phyloP scores from a whole-genome alignment of 768 basidiomycete species.

The Trametes cingulata region DNA sequence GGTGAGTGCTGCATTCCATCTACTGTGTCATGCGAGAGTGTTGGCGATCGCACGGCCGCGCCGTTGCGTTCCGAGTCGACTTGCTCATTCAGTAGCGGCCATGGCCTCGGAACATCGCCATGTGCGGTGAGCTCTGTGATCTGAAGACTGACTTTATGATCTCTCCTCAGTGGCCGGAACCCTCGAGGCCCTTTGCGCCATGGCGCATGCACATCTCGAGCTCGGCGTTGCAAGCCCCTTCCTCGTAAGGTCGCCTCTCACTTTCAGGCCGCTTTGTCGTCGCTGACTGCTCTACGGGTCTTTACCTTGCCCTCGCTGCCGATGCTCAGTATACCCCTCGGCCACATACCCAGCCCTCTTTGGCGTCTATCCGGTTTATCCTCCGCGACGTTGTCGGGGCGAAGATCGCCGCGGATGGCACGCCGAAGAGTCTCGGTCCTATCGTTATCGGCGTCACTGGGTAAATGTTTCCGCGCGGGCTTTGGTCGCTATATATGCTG shows the following conservation, averaged over 20 bases:
- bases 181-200: slow-evolving; percentile 75
- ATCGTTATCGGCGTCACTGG: slow-evolving; percentile 83
- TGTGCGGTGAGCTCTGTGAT: no score
- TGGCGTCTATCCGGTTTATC: slow-evolving; percentile 53
- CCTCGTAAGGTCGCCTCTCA: slow-evolving; percentile 50
- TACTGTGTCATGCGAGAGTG: background rate
- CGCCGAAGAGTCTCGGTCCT: slow-evolving; percentile 67
- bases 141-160: background rate
- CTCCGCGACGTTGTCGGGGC: slow-evolving; percentile 57
- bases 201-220: slow-evolving; percentile 78
- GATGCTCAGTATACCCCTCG: slow-evolving; percentile 69
- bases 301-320: background rate
- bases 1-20: slow-evolving; percentile 44
- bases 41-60: no score
- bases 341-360: slow-evolving; percentile 69
- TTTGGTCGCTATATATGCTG: background rate
- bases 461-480: slow-evolving; percentile 40
- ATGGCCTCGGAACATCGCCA: no score
- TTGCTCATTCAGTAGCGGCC: no score
- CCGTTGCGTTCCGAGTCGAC: background rate
- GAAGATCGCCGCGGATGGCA: slow-evolving; percentile 55
- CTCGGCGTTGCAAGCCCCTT: slow-evolving; percentile 82
- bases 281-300: background rate
- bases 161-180: slow-evolving; percentile 70
- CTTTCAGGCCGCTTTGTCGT: background rate